Percentiles rank a stretch among this genome's conserved stretches.
Conservation (phyloP, 176 grass and related monocot genomes). For the Carex littledalei region DNA sequence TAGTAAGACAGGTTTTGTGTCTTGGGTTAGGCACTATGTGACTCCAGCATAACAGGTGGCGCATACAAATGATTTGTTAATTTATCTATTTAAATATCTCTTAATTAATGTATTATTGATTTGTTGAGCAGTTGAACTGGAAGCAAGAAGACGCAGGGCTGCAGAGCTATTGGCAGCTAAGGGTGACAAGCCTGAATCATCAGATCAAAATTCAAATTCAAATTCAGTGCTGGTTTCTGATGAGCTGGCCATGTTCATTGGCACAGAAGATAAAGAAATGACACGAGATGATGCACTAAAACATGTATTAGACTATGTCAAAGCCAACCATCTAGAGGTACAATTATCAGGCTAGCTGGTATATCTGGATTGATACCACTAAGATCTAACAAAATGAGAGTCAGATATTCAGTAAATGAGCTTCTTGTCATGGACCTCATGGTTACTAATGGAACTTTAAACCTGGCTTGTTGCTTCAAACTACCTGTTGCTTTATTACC, state of each 20-base stretch:
- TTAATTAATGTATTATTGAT: neutral
- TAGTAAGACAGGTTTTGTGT: neutral
- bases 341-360: neutral
- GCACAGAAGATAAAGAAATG: slow-evolving; percentile 49
- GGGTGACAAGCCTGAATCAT: slow-evolving; percentile 7
- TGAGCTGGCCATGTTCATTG: slow-evolving; percentile 75
- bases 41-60: neutral
- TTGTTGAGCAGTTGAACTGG: slow-evolving; percentile 17
- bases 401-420: neutral
- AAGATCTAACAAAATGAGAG: neutral
- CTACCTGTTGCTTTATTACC: neutral
- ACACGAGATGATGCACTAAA: slow-evolving; percentile 52
- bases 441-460: neutral
- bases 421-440: neutral
- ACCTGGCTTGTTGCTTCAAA: neutral
- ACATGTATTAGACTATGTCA: slow-evolving; percentile 80
- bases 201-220: slow-evolving; percentile 1
- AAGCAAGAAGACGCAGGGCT: slow-evolving; percentile 21
- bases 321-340: slow-evolving; percentile 90
- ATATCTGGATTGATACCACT: neutral
- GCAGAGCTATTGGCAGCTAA: slow-evolving; percentile 19
- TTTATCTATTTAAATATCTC: neutral
- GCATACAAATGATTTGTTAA: neutral
- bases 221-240: slow-evolving; percentile 45
- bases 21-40: neutral